Evolutionary conservation across 352 stramenopile genomes (phyloP).

Genomic region (Globisporangium nunn): DNA sequence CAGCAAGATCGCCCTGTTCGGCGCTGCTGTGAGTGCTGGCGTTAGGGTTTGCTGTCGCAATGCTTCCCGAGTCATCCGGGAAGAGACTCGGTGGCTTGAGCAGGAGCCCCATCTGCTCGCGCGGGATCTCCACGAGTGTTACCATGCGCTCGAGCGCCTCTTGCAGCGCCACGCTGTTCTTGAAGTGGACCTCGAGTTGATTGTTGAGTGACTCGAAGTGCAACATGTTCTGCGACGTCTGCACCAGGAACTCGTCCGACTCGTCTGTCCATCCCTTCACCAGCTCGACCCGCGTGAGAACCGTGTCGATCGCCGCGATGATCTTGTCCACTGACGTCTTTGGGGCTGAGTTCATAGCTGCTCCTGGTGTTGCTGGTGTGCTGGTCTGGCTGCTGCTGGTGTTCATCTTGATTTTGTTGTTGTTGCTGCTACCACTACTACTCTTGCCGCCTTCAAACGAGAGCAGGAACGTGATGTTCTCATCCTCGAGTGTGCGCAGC

Average conservation of each 20-base stretch:
- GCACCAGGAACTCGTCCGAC: constrained; percentile 42
- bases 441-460: constrained; percentile 39
- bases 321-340: constrained; percentile 52
- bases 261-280: constrained; percentile 59
- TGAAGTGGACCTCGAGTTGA: constrained; percentile 74
- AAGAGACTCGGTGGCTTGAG: constrained; percentile 46
- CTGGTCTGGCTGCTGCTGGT: not conserved
- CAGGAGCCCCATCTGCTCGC: constrained; percentile 46
- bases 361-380: not conserved
- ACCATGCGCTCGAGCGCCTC: constrained; percentile 47
- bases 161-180: constrained; percentile 65
- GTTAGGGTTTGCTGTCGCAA: constrained; percentile 5
- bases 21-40: constrained; percentile 1
- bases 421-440: constrained; percentile 6
- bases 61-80: constrained; percentile 19
- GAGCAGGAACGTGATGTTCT: constrained; percentile 71
- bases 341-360: not conserved
- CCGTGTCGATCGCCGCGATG: constrained; percentile 39
- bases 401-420: too few relatives aligned
- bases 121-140: constrained; percentile 37
- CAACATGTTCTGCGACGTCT: constrained; percentile 60
- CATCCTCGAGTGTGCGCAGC: constrained; percentile 52
- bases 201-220: constrained; percentile 80
- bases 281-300: constrained; percentile 34
- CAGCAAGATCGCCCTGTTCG: constrained; percentile 16